Conservation (phyloP, 768 basidiomycete species). For the Galerina sulciceps region DNA sequence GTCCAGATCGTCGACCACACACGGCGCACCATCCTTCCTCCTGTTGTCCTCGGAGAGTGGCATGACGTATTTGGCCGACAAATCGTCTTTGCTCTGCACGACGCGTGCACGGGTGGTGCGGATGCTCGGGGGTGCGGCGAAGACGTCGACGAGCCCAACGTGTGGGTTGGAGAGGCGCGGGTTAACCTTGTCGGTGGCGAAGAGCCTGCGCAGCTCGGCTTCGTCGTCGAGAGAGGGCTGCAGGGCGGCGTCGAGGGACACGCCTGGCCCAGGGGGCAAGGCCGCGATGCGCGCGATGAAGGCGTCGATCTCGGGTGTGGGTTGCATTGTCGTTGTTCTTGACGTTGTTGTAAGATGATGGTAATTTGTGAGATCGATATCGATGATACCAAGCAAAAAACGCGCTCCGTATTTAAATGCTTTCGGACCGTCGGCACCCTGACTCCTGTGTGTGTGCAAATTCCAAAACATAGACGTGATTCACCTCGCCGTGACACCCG, state of each 20-base stretch:
- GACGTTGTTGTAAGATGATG: not conserved
- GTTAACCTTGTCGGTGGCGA: conserved; percentile 55
- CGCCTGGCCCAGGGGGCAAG: conserved; percentile 23
- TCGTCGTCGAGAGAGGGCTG: conserved; percentile 62
- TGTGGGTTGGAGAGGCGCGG: conserved; percentile 47
- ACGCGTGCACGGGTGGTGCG: conserved; percentile 55
- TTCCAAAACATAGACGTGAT: not conserved
- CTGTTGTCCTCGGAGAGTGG: conserved; percentile 48
- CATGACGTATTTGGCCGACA: conserved; percentile 55
- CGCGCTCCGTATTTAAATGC: conserved; percentile 3
- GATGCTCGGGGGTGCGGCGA: conserved; percentile 49
- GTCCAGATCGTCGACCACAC: conserved; percentile 53
- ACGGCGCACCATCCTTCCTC: conserved; percentile 52
- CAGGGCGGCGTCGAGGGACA: conserved; percentile 48
- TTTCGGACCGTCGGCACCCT: not conserved
- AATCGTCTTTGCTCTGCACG: conserved; percentile 46
- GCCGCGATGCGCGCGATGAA: conserved; percentile 26
- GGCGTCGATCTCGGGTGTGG: conserved; percentile 24
- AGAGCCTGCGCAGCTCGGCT: conserved; percentile 55
- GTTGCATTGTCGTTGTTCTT: conserved; percentile 19
- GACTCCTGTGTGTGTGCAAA: not conserved
- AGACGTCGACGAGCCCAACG: conserved; percentile 65
- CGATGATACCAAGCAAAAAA: no score
- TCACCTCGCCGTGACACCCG: no score
- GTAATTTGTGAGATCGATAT: not conserved